Percentiles rank a stretch among this genome's conserved stretches.
Conservation (phyloP, 345 rosid genomes). For the Melaleuca alternifolia region DNA sequence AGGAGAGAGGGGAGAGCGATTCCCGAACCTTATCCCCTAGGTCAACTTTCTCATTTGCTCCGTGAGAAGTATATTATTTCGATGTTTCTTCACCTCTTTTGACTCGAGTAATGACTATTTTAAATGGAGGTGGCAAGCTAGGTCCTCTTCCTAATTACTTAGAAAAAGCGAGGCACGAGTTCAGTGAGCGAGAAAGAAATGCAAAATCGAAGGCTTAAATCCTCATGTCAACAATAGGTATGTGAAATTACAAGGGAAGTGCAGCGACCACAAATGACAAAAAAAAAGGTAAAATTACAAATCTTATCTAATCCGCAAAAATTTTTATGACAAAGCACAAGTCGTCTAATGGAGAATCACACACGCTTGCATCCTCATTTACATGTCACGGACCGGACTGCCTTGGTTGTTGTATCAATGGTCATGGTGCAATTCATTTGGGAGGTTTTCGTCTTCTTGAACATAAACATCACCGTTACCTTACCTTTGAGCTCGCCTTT, state of each 20-base stretch:
- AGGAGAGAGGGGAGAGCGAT: background rate
- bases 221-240: background rate
- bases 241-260: background rate
- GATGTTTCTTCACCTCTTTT: background rate
- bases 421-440: slow-evolving; percentile 4
- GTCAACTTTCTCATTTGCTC: background rate
- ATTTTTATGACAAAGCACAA: background rate
- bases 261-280: background rate
- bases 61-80: background rate
- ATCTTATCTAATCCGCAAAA: background rate
- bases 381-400: background rate
- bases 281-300: background rate
- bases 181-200: background rate
- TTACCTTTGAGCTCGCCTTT: slow-evolving; percentile 1
- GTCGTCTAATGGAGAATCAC: background rate
- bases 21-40: background rate
- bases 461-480: slow-evolving; percentile 1
- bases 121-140: background rate
- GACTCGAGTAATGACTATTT: background rate
- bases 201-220: background rate
- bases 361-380: background rate
- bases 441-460: slow-evolving; percentile 6
- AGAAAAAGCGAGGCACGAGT: background rate
- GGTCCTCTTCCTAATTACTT: background rate
- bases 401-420: background rate